Evolutionary conservation across 352 stramenopile genomes (phyloP), one percentile per base, ranked within the genome.

Genomic region (Phytophthora rubi): DNA sequence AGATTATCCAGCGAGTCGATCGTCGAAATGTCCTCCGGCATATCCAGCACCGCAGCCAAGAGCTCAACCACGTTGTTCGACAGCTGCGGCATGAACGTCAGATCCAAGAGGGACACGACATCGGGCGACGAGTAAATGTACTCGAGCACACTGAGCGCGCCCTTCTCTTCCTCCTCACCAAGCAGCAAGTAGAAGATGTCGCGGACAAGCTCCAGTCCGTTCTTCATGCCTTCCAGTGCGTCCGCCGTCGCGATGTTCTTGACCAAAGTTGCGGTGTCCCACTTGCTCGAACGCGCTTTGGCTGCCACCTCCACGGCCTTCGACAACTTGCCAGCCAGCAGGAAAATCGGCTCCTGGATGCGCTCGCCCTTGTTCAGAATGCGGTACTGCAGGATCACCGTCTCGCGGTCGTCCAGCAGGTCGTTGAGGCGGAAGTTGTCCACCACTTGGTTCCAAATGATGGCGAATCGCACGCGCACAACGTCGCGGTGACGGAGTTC

Each of bases 391-490:
- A 96, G 53, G 45, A 96, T 95, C 21, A 92, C 82, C 0, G 87
- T 93, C 64, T 96, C 88, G 37, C 88, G 86, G 42, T 96, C 87
- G 26, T 96, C 88, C 1, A 96, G 65, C 18, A 96, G 60, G 62
- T 96, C 88, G 35, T 92, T 93, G n/a, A 94, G 47, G 4, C 88
- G 86, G 55, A 96, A 96, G 53, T 86, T 94, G 61, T 88, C 91
- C 26, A 96, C 85, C 48, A 94, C 82, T 71, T 96, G 85, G 70
- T 96, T 96, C 88, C 88, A 96, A 30, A 96, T 88, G 51, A 96
- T 91, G 0, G 86, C 86, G 63, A 95, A 95, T 16, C 88, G 89
- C 44, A 95, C 61, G 2, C 77, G 83, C 15, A 93, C 73, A 42
- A 87, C 82, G 53, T 93, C 85, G 18, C 70, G 69, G 39, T 81